These are phyloP conservation scores for Dissophora globulifera DNA, from an alignment of 192 early-diverging fungal genomes.

Conservation along the genomic window DNA sequence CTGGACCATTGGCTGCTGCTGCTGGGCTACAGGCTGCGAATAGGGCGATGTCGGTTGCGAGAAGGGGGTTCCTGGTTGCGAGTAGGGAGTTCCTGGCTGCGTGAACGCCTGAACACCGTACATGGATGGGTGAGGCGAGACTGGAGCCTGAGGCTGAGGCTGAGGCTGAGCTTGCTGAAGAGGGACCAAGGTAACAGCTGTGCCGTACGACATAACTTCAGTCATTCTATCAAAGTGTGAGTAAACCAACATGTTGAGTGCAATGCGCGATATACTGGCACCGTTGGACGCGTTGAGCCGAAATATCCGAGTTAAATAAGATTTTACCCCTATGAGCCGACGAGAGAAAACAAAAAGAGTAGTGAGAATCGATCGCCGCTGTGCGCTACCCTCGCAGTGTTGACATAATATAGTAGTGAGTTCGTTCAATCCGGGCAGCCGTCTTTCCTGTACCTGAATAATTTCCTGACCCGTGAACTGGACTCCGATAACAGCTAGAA, in stretches of 20 bases:
- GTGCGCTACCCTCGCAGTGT: too few relatives aligned
- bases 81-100: neutral
- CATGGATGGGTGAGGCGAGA: neutral
- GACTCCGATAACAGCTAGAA: constrained; percentile 37
- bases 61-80: neutral
- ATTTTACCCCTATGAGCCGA: neutral
- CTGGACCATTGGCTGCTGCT: neutral
- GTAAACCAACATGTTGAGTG: too few relatives aligned
- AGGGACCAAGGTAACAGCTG: constrained; percentile 40
- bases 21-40: neutral
- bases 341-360: neutral
- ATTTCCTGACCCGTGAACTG: constrained; percentile 47
- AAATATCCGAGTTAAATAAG: too few relatives aligned
- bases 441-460: constrained; percentile 17
- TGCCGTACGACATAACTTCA: constrained; percentile 44
- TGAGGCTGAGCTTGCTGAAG: constrained; percentile 27
- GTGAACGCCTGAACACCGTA: neutral
- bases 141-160: constrained; percentile 1
- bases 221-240: constrained; percentile 35
- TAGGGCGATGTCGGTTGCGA: neutral
- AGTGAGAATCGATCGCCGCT: too few relatives aligned
- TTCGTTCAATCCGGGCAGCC: neutral
- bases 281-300: too few relatives aligned
- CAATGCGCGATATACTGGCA: too few relatives aligned
- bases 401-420: too few relatives aligned